Evolutionary conservation across 1,139 yeast species (phyloP).

Genomic region (Yarrowia galli): DNA sequence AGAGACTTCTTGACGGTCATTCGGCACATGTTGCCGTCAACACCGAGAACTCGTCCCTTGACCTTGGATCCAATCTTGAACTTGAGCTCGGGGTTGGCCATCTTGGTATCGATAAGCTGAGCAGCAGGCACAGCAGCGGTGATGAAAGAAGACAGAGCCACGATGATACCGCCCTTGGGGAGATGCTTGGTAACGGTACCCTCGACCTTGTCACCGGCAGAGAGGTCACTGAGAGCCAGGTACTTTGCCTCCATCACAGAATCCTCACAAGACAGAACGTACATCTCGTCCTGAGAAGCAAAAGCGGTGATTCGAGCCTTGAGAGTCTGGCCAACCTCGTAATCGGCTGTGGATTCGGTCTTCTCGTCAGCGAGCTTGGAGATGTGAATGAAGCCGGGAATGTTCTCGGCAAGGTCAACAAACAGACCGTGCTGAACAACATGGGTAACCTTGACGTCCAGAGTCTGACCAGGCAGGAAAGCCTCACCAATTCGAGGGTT

Average conservation of each 20-base stretch:
- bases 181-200: conserved; percentile 69
- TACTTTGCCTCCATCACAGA: conserved; percentile 67
- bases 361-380: conserved; percentile 68
- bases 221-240: conserved; percentile 72
- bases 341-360: conserved; percentile 56
- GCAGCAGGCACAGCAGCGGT: conserved; percentile 76
- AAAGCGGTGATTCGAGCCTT: conserved; percentile 79
- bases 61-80: conserved; percentile 84
- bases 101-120: conserved; percentile 84
- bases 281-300: conserved; percentile 69
- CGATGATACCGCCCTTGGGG: conserved; percentile 72
- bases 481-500: conserved; percentile 61
- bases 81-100: conserved; percentile 90
- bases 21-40: conserved; percentile 58
- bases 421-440: conserved; percentile 49
- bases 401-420: conserved; percentile 53
- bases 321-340: conserved; percentile 69
- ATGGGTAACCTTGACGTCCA: conserved; percentile 63
- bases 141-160: conserved; percentile 70
- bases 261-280: conserved; percentile 73
- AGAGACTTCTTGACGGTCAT: conserved; percentile 85
- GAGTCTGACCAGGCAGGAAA: conserved; percentile 76
- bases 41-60: conserved; percentile 66
- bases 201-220: conserved; percentile 69
- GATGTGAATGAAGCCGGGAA: conserved; percentile 56